These are phyloP conservation scores for Hansenula anomala DNA, from an alignment of 1,139 yeast genomes.

Conservation along the genomic window DNA sequence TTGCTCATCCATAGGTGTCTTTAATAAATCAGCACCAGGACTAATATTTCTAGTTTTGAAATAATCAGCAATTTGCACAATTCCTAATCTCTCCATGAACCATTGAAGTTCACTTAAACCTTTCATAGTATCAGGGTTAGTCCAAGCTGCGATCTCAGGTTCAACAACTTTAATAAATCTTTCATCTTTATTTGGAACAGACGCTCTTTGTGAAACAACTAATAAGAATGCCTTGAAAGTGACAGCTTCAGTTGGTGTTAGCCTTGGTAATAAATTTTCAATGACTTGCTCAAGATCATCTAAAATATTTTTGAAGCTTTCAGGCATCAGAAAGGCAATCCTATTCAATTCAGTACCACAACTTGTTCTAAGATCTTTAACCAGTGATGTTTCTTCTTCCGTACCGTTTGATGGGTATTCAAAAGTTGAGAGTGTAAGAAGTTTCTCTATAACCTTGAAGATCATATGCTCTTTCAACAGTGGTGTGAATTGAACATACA, in stretches of 20 bases:
- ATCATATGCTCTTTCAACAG: constrained; percentile 74
- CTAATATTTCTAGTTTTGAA: constrained; percentile 79
- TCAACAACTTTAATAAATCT: constrained; percentile 85
- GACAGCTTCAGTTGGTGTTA: constrained; percentile 87
- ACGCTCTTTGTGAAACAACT: constrained; percentile 86
- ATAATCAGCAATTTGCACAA: constrained; percentile 88
- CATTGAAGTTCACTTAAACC: constrained; percentile 88
- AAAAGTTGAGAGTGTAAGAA: constrained; percentile 82
- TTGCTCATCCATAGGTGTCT: constrained; percentile 86
- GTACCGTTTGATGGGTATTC: constrained; percentile 59
- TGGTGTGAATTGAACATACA: constrained; percentile 96
- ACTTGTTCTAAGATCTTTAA: constrained; percentile 83
- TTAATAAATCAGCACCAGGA: constrained; percentile 67
- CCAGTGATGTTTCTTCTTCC: constrained; percentile 74
- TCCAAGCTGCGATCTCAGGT: constrained; percentile 91
- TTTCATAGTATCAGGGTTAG: constrained; percentile 83
- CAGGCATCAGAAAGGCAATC: constrained; percentile 92
- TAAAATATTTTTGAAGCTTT: constrained; percentile 73
- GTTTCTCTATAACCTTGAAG: constrained; percentile 82
- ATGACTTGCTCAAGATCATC: constrained; percentile 80
- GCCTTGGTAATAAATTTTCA: constrained; percentile 64
- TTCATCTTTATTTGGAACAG: constrained; percentile 62
- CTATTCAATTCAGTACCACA: constrained; percentile 95
- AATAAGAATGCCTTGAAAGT: constrained; percentile 88
- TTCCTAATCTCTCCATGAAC: constrained; percentile 97